Percentiles rank a stretch among this genome's conserved stretches.
Conservation (phyloP, 805 yeast species). For the Wickerhamomyces silvicola region DNA sequence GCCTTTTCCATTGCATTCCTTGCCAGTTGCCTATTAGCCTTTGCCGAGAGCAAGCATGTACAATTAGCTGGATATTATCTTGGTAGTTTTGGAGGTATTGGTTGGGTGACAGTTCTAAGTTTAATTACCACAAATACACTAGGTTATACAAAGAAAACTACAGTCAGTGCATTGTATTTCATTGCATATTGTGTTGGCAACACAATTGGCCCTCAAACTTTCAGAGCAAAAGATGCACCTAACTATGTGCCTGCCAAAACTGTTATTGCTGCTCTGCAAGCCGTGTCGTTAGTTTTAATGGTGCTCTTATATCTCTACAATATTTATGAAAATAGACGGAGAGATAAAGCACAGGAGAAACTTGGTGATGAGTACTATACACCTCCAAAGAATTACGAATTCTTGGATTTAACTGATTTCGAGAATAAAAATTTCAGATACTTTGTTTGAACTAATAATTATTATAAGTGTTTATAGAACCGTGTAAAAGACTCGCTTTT, state of each 20-base stretch:
- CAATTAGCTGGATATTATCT: too few relatives aligned
- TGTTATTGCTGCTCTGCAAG: conserved; percentile 35
- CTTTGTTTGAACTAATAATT: conserved; percentile 3
- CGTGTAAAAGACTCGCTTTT: too few relatives aligned
- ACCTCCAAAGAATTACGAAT: conserved; percentile 24
- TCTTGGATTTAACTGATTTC: conserved; percentile 39
- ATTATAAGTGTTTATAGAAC: too few relatives aligned
- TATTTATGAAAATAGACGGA: conserved; percentile 28
- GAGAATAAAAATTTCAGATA: conserved; percentile 39
- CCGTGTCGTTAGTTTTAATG: conserved; percentile 25
- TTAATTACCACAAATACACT: conserved; percentile 5
- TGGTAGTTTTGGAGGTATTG: conserved; percentile 2
- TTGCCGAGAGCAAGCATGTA: too few relatives aligned
- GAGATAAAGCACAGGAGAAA: conserved; percentile 23
- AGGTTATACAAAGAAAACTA: conserved; percentile 43
- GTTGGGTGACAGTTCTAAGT: conserved; percentile 1
- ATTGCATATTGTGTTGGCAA: conserved; percentile 50
- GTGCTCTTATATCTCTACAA: conserved; percentile 21
- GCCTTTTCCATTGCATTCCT: neutral
- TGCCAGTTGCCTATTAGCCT: neutral
- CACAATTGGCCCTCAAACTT: conserved; percentile 49
- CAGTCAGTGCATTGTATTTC: conserved; percentile 38
- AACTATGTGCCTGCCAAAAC: conserved; percentile 34
- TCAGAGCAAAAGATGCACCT: conserved; percentile 38
- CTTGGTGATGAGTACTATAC: conserved; percentile 12